Base-by-base conservation (phyloP, 768 basidiomycete genomes). In the Lanmaoa rubissima region DNA sequence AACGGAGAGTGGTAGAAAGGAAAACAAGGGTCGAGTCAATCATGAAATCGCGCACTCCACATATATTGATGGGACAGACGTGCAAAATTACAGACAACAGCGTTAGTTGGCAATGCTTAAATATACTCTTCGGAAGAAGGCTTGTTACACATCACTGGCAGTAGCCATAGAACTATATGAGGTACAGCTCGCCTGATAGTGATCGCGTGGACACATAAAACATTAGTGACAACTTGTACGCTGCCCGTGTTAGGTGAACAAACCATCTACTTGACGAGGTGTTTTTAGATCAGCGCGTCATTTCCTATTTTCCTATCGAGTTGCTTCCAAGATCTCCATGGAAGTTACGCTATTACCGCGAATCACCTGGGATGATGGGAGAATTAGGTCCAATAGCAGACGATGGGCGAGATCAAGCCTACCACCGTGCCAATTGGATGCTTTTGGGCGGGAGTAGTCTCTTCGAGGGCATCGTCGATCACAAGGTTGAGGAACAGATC, bases 401-500 rank as follows among this genome's bases (percentile, higher is more conserved):
- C 40, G 28, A 42, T 34, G 17, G 2, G 13, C 21, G n/a, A 17
- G 28, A 54, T 45, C 40, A 26, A 24, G 81, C 92, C 66, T 71
- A 98, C 96, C 50, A 97, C 89, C 50, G 92, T 95, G 26, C 95
- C 95, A 64, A 94, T 88, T 26, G 90, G 87, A 65, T 90, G 86
- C 71, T 93, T 94, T 76, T 94, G 89, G 5, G 89, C 94, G 14
- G 91, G 88, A 5, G 84, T 86, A 0, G 87, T 85, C 78, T 98
- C 97, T 74, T 99, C 97, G 65, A 88, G 72, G 11, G 93, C 92
- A 68, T 98, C 92, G 73, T 98, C 97, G 72, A 99, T 86, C 62
- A 98, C 97, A 39, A 99, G 82, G 74, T 99, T 99, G 71, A 99
- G 78, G 80, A 99, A 99, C 61, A 99, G 88, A 79, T 99, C 97